Base-by-base conservation (phyloP, 306 rosid species). In the Corylus heterophylla region DNA sequence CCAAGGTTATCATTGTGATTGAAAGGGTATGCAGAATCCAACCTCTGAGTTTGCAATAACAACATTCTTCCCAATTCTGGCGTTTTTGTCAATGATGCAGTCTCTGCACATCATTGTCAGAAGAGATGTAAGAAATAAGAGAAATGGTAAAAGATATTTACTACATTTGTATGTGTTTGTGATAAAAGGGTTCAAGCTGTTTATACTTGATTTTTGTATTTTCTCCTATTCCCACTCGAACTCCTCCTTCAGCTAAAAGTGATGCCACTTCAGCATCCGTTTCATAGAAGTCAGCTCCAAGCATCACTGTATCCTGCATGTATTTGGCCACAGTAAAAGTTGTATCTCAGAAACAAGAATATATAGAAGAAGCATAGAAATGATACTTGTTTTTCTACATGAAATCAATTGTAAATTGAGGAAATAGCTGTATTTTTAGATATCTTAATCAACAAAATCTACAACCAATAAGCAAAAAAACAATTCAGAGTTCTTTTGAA, bases 251-350 rank as follows among this genome's bases (percentile, higher is more conserved):
- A 55, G 90, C 89, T 76, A 91, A 80, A 75, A 91, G 76, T 81
- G 94, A 84, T 37, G 83, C 58, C 77, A 69, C 78, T 84, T 94
- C 98, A 39, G 67, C 75, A 1, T 87, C 91, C 0, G 97, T 94
- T 89, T 92, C 97, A 51, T 92, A 94, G 87, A 74, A 92, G 78
- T 94, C 98, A 79, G 98, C 98, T 5, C 98, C 95, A 70, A 94
- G 97, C 97, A 92, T 90, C 86, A 94, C 94, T 22, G 97, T 92
- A 63, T 94, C 97, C 97, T 94, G 91, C 88, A 83, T 71, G 31
- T 0, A 71, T 68, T 70, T 52, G 18, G 54, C 71, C 74, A 51
- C 27, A 27, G 55, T 45, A 54, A 63, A 59, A 42, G 44, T 4
- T 67, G 51, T 8, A n/a, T 18, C 72, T 42, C 72, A 67, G 72